Evolutionary conservation across 257 asterid genomes (phyloP).

Genomic region (Gardenia jasminoides): DNA sequence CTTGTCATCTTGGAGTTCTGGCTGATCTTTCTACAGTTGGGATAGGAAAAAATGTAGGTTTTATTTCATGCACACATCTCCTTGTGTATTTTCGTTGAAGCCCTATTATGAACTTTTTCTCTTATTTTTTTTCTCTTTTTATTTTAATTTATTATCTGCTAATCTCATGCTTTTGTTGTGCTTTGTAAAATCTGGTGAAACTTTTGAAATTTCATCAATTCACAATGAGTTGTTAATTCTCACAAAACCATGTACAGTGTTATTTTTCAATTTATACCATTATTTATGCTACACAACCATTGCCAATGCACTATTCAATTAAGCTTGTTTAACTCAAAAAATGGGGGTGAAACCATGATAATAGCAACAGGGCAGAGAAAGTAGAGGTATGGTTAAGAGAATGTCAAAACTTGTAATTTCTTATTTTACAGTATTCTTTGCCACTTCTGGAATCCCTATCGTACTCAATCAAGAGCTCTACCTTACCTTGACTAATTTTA

Average conservation of each 20-base stretch:
- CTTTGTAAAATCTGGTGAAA: not conserved
- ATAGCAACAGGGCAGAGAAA: not conserved
- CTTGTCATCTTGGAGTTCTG: conserved; percentile 89
- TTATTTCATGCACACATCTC: conserved; percentile 3
- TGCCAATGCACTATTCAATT: no score
- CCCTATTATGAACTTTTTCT: no score
- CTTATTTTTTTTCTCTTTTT: no score
- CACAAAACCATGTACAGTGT: no score
- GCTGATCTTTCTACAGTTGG: conserved; percentile 84
- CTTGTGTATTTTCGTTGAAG: not conserved
- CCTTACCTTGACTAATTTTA: not conserved
- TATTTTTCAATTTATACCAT: no score
- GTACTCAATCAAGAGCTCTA: not conserved
- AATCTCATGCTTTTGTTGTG: not conserved
- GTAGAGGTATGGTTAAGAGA: not conserved
- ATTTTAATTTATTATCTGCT: not conserved
- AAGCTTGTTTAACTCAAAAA: no score
- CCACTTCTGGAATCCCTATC: not conserved
- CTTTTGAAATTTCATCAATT: no score
- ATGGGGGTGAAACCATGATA: no score
- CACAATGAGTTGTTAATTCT: no score
- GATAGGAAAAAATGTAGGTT: conserved; percentile 78
- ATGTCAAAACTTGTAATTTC: not conserved
- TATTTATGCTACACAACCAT: no score
- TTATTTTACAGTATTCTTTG: not conserved